A percentile compares a stretch with the other conserved stretches of the same genome.
Evolutionary conservation across 768 basidiomycete genomes (phyloP).

Genomic region (Lactarius sanguifluus): DNA sequence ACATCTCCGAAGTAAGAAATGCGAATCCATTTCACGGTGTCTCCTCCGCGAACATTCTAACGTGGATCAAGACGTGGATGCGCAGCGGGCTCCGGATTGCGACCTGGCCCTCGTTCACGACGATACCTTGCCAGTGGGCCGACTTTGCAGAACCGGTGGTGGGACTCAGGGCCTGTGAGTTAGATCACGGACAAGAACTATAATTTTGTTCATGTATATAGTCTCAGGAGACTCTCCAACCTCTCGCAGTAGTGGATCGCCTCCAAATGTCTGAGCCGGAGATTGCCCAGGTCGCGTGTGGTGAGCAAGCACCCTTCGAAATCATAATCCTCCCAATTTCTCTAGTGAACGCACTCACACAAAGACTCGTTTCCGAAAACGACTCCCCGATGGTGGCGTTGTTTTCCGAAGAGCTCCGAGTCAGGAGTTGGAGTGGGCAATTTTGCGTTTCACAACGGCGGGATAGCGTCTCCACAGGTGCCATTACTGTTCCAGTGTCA

Average conservation of each 20-base stretch:
- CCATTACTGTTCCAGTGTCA: too few species aligned
- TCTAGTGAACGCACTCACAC: neutral
- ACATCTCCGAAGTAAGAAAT: too few species aligned
- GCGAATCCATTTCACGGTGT: too few species aligned
- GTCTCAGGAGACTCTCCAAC: neutral
- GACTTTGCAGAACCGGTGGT: neutral
- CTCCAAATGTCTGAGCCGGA: neutral
- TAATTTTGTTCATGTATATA: neutral
- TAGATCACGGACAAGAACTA: neutral
- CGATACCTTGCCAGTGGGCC: neutral
- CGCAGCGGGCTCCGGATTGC: neutral
- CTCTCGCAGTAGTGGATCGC: neutral
- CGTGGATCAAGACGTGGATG: too few species aligned
- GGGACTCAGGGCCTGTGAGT: neutral
- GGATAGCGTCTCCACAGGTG: too few species aligned
- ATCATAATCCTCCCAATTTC: neutral
- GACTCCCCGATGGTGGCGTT: neutral
- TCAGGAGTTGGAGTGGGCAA: neutral
- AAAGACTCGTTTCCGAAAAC: neutral
- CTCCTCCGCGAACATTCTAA: too few species aligned
- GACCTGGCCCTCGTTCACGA: neutral
- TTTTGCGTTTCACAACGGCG: neutral
- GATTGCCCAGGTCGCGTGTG: neutral
- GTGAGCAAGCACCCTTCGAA: neutral
- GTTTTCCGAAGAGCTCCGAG: conserved; percentile 1